Evolutionary conservation across 1,139 yeast genomes (phyloP), one percentile per base, ranked within the genome.

Genomic region (Candida mesenterica): DNA sequence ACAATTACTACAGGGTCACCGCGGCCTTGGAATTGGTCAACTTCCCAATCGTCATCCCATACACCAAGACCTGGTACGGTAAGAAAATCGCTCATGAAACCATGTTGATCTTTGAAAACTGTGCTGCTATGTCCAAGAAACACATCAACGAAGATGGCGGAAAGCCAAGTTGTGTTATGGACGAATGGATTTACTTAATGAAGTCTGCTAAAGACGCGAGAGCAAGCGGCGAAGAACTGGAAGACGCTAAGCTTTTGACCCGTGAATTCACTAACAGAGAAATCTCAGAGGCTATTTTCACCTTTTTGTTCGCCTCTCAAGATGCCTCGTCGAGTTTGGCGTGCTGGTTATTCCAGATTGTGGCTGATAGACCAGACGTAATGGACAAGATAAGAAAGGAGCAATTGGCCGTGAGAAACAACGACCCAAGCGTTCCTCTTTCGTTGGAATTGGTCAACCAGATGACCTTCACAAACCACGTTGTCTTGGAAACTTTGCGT

Each of bases 241-340:
- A 68, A n/a, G 75, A 68, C 18, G 59, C 75, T 28, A 82, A 77
- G 55, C 60, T 77, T 30, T 67, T 77, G 46, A 77, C 88, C 47
- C 82, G 97, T 59, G 92, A 85, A 46, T 92, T 92, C 67, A 65
- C 92, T 44, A 81, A 90, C 67, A 82, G 74, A 61, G 98, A 92
- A 63, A 90, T 92, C 51, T 86, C 96, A 23, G 97, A 92, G 68
- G 95, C 95, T 37, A 79, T 92, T 47, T 92, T 92, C 73, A 92
- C 98, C 15, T 92, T 92, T 62, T 72, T 92, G 61, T 92, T 92
- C 62, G 98, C 98, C 18, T 85, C 96, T 7, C 98, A 92, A 67
- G 98, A 92, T 65, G 98, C 98, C 22, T 85, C 97, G 5, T 88
- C 97, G 3, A 87, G 96, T n/a, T 82, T 95, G 50, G 95, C 96